Percentiles rank a stretch among this genome's conserved stretches.
phyloP scores from a whole-genome alignment of 257 asterid species.

The Nyctanthes arbortristis region DNA sequence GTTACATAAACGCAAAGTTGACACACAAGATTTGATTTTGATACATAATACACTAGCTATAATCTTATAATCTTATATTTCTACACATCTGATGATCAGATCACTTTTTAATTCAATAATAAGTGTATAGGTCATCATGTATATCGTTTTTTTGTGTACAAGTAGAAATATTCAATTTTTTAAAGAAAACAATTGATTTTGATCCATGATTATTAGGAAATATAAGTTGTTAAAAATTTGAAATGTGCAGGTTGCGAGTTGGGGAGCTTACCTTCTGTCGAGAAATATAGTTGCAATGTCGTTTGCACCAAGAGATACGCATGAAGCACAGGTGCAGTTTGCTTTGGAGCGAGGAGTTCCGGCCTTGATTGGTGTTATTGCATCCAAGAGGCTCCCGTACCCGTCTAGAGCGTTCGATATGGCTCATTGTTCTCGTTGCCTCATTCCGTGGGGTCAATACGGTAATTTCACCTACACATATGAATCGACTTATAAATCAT shows the following conservation, averaged over 20 bases:
- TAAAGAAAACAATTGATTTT: neutral
- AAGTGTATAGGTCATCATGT: too few relatives aligned
- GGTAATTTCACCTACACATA: constrained; percentile 16
- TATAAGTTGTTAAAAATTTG: neutral
- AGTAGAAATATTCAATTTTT: too few relatives aligned
- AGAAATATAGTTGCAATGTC: constrained; percentile 42
- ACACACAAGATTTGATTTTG: too few relatives aligned
- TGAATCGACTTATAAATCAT: neutral
- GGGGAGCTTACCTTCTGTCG: constrained; percentile 45
- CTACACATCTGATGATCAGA: too few relatives aligned
- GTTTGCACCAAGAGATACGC: constrained; percentile 43
- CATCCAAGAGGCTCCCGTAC: constrained; percentile 47
- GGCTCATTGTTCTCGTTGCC: constrained; percentile 53
- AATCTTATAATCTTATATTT: too few relatives aligned
- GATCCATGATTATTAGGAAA: neutral
- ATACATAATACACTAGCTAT: too few relatives aligned
- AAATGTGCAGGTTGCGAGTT: constrained; percentile 40
- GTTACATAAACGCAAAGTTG: too few relatives aligned
- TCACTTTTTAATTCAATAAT: too few relatives aligned
- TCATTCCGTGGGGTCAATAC: constrained; percentile 45
- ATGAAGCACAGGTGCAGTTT: constrained; percentile 45
- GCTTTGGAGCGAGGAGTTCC: constrained; percentile 50
- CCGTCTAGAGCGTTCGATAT: constrained; percentile 46
- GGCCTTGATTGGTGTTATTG: constrained; percentile 40
- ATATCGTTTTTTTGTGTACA: too few relatives aligned